These are phyloP conservation scores for Aspergillus chevalieri DNA, from an alignment of 2,329 filamentous ascomycete species.

Conservation along the genomic window DNA sequence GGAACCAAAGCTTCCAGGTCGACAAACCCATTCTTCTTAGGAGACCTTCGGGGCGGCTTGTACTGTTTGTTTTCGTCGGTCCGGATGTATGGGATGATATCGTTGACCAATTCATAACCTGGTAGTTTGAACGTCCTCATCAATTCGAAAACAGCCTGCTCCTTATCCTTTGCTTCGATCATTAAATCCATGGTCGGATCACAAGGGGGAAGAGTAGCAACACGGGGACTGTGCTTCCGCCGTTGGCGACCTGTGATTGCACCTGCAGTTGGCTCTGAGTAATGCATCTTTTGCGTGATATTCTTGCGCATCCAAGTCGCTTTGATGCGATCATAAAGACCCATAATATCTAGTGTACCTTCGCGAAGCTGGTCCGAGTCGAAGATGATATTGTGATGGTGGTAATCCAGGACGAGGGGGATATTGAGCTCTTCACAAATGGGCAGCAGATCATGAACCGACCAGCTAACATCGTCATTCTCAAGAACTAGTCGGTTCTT, in stretches of 20 bases:
- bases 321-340: conserved; percentile 68
- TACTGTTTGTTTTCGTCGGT: conserved; percentile 64
- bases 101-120: conserved; percentile 67
- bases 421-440: conserved; percentile 93
- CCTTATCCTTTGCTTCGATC: conserved; percentile 98
- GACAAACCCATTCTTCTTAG: conserved; percentile 40
- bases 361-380: conserved; percentile 67
- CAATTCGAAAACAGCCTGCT: conserved; percentile 89
- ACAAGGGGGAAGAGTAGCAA: conserved; percentile 75
- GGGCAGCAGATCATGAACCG: conserved; percentile 83
- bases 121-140: conserved; percentile 84
- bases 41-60: conserved; percentile 42
- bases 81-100: conserved; percentile 70
- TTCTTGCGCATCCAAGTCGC: conserved; percentile 77
- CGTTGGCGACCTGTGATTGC: conserved; percentile 72
- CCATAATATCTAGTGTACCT: conserved; percentile 74
- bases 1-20: conserved; percentile 39
- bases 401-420: conserved; percentile 83
- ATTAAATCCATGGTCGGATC: conserved; percentile 84
- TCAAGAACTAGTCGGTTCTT: conserved; percentile 82
- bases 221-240: conserved; percentile 77
- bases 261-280: conserved; percentile 72
- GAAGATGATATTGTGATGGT: conserved; percentile 94
- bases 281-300: conserved; percentile 95
- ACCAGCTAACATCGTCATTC: conserved; percentile 90